These are phyloP conservation scores for Strobilomyces dryophilus DNA, from an alignment of 768 basidiomycete genomes.

Conservation along the genomic window DNA sequence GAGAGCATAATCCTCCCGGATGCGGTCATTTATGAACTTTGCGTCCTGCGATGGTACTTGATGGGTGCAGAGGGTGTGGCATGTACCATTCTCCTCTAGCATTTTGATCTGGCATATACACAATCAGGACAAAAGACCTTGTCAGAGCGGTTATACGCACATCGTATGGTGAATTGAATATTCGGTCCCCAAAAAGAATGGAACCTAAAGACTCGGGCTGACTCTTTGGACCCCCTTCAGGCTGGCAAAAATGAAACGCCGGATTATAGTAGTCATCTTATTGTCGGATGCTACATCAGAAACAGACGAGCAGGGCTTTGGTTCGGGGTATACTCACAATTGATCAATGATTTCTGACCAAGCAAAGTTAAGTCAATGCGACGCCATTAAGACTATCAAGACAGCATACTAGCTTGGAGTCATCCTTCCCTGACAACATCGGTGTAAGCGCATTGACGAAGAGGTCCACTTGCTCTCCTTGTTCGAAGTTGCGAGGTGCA, in stretches of 20 bases:
- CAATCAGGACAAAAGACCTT: constrained; percentile 5
- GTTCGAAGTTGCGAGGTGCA: constrained; percentile 77
- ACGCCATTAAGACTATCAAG: background rate
- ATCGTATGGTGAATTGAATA: constrained; percentile 87
- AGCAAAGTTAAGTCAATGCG: constrained; percentile 4
- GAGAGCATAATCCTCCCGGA: constrained; percentile 86
- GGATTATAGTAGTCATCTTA: constrained; percentile 92
- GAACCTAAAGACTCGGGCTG: constrained; percentile 87
- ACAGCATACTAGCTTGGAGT: constrained; percentile 67
- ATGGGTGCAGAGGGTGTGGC: constrained; percentile 65
- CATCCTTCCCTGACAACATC: constrained; percentile 63
- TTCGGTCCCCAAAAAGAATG: constrained; percentile 94
- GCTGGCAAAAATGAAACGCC: constrained; percentile 81
- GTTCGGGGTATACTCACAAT: constrained; percentile 46
- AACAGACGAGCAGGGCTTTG: background rate
- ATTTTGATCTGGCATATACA: constrained; percentile 63
- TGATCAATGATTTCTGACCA: constrained; percentile 82
- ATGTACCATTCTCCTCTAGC: constrained; percentile 71
- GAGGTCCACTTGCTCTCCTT: constrained; percentile 71
- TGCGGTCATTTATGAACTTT: constrained; percentile 87
- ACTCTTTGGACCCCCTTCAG: constrained; percentile 63
- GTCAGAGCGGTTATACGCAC: constrained; percentile 39
- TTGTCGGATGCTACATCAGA: constrained; percentile 6
- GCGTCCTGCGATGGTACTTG: constrained; percentile 67
- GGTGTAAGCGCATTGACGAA: constrained; percentile 90